Base-by-base conservation (phyloP, 441 rosid genomes). In the Metrosideros polymorpha region DNA sequence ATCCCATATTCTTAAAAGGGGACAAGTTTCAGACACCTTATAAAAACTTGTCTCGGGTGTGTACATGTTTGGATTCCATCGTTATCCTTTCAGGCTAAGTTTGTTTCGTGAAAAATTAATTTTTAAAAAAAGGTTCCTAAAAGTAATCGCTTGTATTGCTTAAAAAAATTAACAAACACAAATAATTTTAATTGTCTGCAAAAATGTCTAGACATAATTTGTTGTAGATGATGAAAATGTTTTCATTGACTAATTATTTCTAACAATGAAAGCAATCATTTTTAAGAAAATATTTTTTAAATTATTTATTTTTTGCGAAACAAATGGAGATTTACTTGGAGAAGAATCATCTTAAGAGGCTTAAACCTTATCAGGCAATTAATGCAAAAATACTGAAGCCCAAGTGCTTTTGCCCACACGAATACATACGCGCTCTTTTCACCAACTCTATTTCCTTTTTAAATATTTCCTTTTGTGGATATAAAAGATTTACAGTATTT, bases 131-230 rank as follows among this genome's bases (percentile, higher is more conserved):
- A n/a, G n/a, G n/a, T n/a, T n/a, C n/a, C n/a, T n/a, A n/a, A n/a
- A n/a, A n/a, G n/a, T n/a, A n/a, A n/a, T n/a, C n/a, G n/a, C n/a
- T n/a, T n/a, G n/a, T n/a, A n/a, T n/a, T n/a, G n/a, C n/a, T n/a
- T n/a, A n/a, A n/a, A n/a, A n/a, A n/a, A n/a, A n/a, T n/a, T n/a
- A n/a, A n/a, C n/a, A n/a, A n/a, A n/a, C n/a, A n/a, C n/a, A n/a
- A n/a, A n/a, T n/a, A n/a, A n/a, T n/a, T n/a, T n/a, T 54, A 54
- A 54, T 24, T 0, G 13, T 9, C 4, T 2, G 24, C 0, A 2
- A 54, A 54, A 54, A 54, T 24, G 4, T 54, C 9, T 54, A 9
- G 2, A 55, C 0, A 55, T 55, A 55, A 55, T 9, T 54, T 9
- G 25, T 54, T 25, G 24, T 0, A 24, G 0, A 4, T 54, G 9